Evolutionary conservation across 257 asterid genomes (phyloP).

Genomic region (Knoxia roxburghii): DNA sequence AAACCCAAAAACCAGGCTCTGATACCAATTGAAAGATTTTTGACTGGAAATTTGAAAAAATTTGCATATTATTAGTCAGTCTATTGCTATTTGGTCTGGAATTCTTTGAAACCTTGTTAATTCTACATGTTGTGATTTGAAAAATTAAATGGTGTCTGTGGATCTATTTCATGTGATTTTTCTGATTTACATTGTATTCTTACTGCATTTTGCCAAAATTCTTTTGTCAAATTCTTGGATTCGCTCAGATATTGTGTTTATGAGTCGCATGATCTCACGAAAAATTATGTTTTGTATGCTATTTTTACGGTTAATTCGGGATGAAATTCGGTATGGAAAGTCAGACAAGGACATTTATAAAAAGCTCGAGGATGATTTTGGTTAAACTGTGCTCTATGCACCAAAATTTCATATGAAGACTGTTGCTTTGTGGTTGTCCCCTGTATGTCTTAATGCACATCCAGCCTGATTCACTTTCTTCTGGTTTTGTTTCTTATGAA

Average conservation of each 20-base stretch:
- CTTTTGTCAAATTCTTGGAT: neutral
- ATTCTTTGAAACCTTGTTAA: neutral
- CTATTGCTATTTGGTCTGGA: neutral
- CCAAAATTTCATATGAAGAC: slow-evolving; percentile 93
- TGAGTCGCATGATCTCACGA: neutral
- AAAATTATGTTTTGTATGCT: neutral
- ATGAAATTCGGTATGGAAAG: slow-evolving; percentile 68
- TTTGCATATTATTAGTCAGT: neutral
- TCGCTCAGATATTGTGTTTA: neutral
- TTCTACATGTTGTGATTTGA: neutral
- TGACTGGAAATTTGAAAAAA: neutral
- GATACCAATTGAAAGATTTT: no score
- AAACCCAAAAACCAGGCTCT: no score
- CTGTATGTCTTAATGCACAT: slow-evolving; percentile 45
- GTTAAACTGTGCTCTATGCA: slow-evolving; percentile 82
- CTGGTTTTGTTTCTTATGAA: neutral
- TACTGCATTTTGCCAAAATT: neutral
- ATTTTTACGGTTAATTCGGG: slow-evolving; percentile 55
- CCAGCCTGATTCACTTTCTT: neutral
- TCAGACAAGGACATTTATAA: slow-evolving; percentile 78
- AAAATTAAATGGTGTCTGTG: no score
- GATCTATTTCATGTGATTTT: neutral
- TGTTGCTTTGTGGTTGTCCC: slow-evolving; percentile 88
- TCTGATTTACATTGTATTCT: neutral
- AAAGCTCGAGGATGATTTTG: slow-evolving; percentile 83